Conservation (phyloP, 2,329 filamentous ascomycete species). For the Hirsutella thompsonii region DNA sequence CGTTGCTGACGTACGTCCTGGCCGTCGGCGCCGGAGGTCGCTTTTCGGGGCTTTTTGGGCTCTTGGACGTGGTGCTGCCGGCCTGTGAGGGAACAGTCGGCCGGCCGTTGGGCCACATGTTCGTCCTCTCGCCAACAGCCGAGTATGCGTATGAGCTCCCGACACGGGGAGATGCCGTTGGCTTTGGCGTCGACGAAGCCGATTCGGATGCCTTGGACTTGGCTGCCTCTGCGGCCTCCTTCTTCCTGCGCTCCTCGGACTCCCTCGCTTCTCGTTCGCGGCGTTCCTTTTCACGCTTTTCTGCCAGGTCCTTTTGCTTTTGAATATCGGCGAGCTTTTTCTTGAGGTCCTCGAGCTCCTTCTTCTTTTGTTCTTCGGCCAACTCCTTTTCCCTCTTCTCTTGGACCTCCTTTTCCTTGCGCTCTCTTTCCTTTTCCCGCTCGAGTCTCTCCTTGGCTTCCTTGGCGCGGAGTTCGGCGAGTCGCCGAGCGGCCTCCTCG, state of each 20-base stretch:
- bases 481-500: slow-evolving; percentile 38
- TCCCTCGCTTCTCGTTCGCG: slow-evolving; percentile 15
- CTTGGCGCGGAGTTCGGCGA: slow-evolving; percentile 43
- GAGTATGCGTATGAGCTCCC: slow-evolving; percentile 48
- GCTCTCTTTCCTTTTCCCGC: slow-evolving; percentile 23
- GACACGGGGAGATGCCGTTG: slow-evolving; percentile 23
- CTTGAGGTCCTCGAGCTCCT: slow-evolving; percentile 19
- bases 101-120: slow-evolving; percentile 54
- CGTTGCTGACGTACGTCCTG: slow-evolving; percentile 44
- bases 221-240: slow-evolving; percentile 13
- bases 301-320: slow-evolving; percentile 16
- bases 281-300: slow-evolving; percentile 12
- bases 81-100: slow-evolving; percentile 26
- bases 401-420: slow-evolving; percentile 21
- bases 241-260: slow-evolving; percentile 23
- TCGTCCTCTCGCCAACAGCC: slow-evolving; percentile 54
- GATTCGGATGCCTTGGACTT: background rate
- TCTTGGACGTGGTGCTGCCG: slow-evolving; percentile 14
- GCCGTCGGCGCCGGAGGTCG: slow-evolving; percentile 35
- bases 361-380: slow-evolving; percentile 19
- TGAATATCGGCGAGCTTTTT: slow-evolving; percentile 11
- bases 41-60: slow-evolving; percentile 19
- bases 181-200: slow-evolving; percentile 11
- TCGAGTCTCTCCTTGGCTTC: slow-evolving; percentile 34
- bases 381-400: slow-evolving; percentile 16